phyloP scores from a whole-genome alignment of 306 rosid species.

The Trifolium fragiferum region DNA sequence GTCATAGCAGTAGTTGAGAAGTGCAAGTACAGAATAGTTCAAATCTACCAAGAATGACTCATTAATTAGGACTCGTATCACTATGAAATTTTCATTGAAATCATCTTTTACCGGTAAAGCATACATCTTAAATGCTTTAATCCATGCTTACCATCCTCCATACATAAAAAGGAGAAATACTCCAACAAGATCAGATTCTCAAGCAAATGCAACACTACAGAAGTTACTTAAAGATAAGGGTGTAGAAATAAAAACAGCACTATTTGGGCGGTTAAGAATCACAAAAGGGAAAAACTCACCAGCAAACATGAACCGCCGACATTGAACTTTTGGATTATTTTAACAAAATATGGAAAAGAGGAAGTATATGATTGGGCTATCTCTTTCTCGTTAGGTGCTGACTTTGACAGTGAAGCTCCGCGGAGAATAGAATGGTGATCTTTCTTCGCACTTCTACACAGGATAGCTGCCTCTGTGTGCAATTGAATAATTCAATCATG shows the following conservation, averaged over 20 bases:
- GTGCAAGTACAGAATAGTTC: conserved; percentile 10
- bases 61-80: conserved; percentile 2
- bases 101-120: background rate
- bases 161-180: background rate
- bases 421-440: background rate
- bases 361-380: conserved; percentile 78
- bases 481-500: conserved; percentile 44
- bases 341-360: conserved; percentile 71
- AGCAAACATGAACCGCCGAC: conserved; percentile 83
- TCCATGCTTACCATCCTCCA: conserved; percentile 10
- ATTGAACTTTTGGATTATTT: conserved; percentile 91
- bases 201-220: conserved; percentile 27
- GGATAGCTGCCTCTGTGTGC: conserved; percentile 52
- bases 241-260: conserved; percentile 16
- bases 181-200: background rate
- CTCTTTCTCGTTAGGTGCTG: conserved; percentile 67
- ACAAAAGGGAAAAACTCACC: conserved; percentile 63
- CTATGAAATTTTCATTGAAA: background rate
- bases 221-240: conserved; percentile 25
- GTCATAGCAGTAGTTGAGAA: conserved; percentile 19
- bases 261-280: conserved; percentile 24
- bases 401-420: conserved; percentile 41
- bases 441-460: conserved; percentile 38
- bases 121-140: conserved; percentile 14
- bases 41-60: conserved; percentile 25